Base-by-base conservation (phyloP, 176 grass and related monocot genomes). In the Carex kokanica region DNA sequence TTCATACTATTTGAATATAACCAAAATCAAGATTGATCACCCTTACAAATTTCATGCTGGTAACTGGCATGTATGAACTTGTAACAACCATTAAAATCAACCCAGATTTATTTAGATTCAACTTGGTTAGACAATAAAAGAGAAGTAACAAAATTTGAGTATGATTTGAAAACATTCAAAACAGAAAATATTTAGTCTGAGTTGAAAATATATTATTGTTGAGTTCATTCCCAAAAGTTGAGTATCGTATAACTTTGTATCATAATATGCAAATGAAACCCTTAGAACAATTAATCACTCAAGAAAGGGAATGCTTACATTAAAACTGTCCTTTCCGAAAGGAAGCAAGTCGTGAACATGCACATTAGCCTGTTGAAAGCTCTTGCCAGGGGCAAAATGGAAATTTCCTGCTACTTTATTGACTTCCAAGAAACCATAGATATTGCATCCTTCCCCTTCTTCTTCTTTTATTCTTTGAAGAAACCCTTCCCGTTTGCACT, bases 401-500 rank as follows among this genome's bases (percentile, higher is more conserved):
- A 99, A 99, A 90, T 99, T 99, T 58, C 96, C 96, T 55, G 92
- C 96, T 84, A 99, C 96, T 86, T 99, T 99, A 38, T 90, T 91
- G 55, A 99, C 90, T 90, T 99, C 96, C 24, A 99, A 58, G 69
- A 91, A 89, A 71, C 96, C 96, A 87, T 99, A 95, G 63, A 99
- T 95, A 69, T 95, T 99, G 84, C 96, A 99, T 73, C 96, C 96
- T 93, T 99, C 96, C 31, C 96, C 96, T 86, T 95, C 96, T 90
- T 99, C 96, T 80, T 99, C 96, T 65, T 95, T 99, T 86, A 99
- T 99, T 74, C 34, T 90, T 87, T 99, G 87, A 77, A 99, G 93
- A 80, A 99, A 99, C 20, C 96, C 96, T 83, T 99, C 96, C 66
- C 93, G 93, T 90, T 99, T 99, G 89, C 96, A 99, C 96, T 99